Evolutionary conservation across 495 filamentous ascomycete species (phyloP), one percentile per base, ranked within the genome.

Genomic region (Parmelia sp.): DNA sequence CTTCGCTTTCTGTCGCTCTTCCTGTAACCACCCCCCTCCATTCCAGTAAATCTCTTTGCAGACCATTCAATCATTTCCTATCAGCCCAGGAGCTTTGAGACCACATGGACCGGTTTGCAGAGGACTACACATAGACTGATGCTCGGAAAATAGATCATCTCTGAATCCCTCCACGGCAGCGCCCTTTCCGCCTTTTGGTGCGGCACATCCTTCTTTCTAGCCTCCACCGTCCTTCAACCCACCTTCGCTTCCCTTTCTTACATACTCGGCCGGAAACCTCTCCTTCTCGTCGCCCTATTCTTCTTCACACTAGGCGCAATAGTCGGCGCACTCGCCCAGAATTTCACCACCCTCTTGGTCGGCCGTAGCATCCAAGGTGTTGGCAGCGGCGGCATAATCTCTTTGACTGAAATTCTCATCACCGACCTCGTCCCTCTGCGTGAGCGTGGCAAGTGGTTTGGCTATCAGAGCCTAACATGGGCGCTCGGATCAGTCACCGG

Each of bases 151-250:
- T 59, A 80, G 75, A 81, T 78, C 19, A 83, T 86, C 59, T 76
- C 82, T 25, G 62, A 73, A 12, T 74, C 74, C 11, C 75, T 86
- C 17, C 60, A 74, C 36, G 82, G 83, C 29, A 78, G 77, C 0
- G 82, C 83, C 19, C 77, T 90, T 44, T 72, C 69, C 47, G 69
- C 65, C 3, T 88, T 83, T 0, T 92, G 88, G 89, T 83, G 88
- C 8, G 89, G 87, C n/a, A 91, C 87, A 1, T 88, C 88, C 5
- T 87, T 87, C 31, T 74, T 91, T 25, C 86, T 92, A 60, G 86
- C 86, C 4, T 89, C 88, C 69, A 88, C 86, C 15, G 84, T 86
- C 61, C 89, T 88, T 60, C 83, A 83, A 19, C 81, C 84, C n/a
- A 74, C 84, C 0, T 86, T 84, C 57, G 82, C 83, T 23, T 77